phyloP scores from a whole-genome alignment of 1,139 yeast genomes.

The Blastobotrys ciferrii region DNA sequence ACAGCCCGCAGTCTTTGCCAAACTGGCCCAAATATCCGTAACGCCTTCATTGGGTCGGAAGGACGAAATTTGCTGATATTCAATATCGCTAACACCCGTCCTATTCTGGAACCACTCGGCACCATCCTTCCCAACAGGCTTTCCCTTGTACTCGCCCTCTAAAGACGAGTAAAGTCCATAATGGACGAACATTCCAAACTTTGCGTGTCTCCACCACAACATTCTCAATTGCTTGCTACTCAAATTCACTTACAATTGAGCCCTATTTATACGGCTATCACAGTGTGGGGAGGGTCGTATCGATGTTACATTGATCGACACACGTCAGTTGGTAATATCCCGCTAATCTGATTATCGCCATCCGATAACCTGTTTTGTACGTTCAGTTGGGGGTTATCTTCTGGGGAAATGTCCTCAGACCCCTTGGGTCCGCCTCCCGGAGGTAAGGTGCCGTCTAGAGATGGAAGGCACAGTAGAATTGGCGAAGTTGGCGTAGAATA shows the following conservation, averaged over 20 bases:
- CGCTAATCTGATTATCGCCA: neutral
- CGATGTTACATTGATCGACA: neutral
- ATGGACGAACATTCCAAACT: conserved; percentile 24
- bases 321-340: too few relatives aligned
- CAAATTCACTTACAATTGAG: neutral
- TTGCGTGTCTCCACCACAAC: conserved; percentile 22
- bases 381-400: too few relatives aligned
- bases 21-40: conserved; percentile 19
- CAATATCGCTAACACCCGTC: conserved; percentile 18
- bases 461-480: too few relatives aligned
- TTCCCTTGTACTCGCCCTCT: conserved; percentile 20
- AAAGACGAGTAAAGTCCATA: conserved; percentile 21
- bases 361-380: too few relatives aligned
- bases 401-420: too few relatives aligned
- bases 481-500: too few relatives aligned
- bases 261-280: neutral
- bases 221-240: neutral
- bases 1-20: conserved; percentile 20
- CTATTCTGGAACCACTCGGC: conserved; percentile 22
- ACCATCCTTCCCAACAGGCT: conserved; percentile 11
- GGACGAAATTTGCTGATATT: conserved; percentile 15
- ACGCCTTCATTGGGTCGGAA: neutral
- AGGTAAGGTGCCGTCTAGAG: too few relatives aligned
- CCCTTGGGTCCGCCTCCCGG: too few relatives aligned
- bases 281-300: neutral